Evolutionary conservation across 2,329 filamentous ascomycete genomes (phyloP), one percentile per base, ranked within the genome.

Genomic region (Ophiostoma montium): DNA sequence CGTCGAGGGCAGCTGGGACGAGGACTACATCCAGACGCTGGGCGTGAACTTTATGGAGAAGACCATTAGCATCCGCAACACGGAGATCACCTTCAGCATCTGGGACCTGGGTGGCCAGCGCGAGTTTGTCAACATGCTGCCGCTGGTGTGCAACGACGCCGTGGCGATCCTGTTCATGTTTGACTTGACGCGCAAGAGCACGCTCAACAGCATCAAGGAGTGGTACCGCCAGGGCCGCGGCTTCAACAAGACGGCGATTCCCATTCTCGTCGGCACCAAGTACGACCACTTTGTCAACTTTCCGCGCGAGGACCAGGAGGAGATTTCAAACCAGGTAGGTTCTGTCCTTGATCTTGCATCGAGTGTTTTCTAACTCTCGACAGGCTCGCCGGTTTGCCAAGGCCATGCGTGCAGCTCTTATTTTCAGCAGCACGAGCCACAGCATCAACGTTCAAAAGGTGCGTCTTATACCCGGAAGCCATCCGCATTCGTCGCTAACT

Each of bases 41-140:
- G 92, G 92, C 57, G 92, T 98, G 67, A 98, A 98, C 67, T 98
- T 98, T 68, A 98, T 98, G 92, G 92, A 98, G 67, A 98, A 98
- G 75, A 98, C 92, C 33, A 98, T 98, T 63, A 94, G 87, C 54
- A 98, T 98, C 66, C 85, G 92, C 54, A 98, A 98, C 68, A 98
- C 92, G 15, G 92, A 98, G 68, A 98, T 98, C 65, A 98, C 92
- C 39, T 98, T 98, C 69, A 95, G 88, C 53, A 98, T 98, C 63
- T 98, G 92, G 92, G 92, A 98, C 71, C 69, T 98, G 49, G 92
- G 92, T 59, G 92, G 92, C 56, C 92, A 98, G 71, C 83, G 92
- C 62, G 92, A 98, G 68, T 98, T 98, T 62, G 92, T 98, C 67
- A 98, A 98, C 71, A 98, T 98, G 92, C 72, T 98, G 54, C 92